Conservation (phyloP, 1,284 basidiomycete species). For the Pterula multifida region DNA sequence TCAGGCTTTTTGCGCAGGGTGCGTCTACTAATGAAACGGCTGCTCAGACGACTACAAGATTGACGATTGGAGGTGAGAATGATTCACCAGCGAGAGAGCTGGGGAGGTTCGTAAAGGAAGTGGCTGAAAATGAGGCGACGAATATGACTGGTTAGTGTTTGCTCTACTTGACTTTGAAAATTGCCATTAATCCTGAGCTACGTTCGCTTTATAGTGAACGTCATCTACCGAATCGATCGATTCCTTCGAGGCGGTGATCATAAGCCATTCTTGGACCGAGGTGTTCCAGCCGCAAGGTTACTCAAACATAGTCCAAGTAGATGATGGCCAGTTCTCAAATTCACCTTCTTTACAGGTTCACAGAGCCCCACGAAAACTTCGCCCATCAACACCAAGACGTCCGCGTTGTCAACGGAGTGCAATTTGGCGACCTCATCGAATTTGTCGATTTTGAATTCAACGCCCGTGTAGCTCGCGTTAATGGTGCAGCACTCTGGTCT, state of each 20-base stretch:
- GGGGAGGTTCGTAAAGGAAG: slow-evolving; percentile 35
- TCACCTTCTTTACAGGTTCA: slow-evolving; percentile 26
- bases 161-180: neutral
- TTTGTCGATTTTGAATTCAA: slow-evolving; percentile 41
- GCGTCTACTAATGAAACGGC: slow-evolving; percentile 31
- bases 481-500: slow-evolving; percentile 39
- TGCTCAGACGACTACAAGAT: slow-evolving; percentile 19
- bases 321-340: too few species aligned
- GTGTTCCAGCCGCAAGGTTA: slow-evolving; percentile 26
- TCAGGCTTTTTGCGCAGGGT: slow-evolving; percentile 37
- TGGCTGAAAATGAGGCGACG: slow-evolving; percentile 31
- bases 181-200: neutral
- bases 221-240: slow-evolving; percentile 36
- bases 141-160: slow-evolving; percentile 30
- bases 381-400: slow-evolving; percentile 45
- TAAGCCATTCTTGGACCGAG: slow-evolving; percentile 32
- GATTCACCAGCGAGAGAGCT: slow-evolving; percentile 38
- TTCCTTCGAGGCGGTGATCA: slow-evolving; percentile 44
- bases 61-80: slow-evolving; percentile 37
- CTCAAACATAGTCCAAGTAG: neutral
- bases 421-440: slow-evolving; percentile 40
- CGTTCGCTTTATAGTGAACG: slow-evolving; percentile 21
- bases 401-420: slow-evolving; percentile 31
- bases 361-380: slow-evolving; percentile 42
- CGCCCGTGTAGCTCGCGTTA: slow-evolving; percentile 36